phyloP scores from a whole-genome alignment of 768 basidiomycete species.

The Boletus rubropictus region DNA sequence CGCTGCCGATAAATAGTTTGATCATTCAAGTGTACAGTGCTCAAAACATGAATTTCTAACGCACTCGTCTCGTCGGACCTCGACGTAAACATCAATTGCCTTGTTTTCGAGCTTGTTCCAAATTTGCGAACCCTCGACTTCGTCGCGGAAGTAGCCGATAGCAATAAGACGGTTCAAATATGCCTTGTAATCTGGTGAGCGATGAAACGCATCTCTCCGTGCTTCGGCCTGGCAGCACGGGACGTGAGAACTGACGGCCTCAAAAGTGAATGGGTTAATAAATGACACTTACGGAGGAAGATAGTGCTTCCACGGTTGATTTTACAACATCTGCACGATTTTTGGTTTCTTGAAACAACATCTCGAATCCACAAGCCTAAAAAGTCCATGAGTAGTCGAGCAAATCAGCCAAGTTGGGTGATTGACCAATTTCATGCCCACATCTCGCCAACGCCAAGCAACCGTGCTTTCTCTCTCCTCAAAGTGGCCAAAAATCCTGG shows the following conservation, averaged over 20 bases:
- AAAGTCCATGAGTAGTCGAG: not conserved
- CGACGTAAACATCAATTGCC: constrained; percentile 63
- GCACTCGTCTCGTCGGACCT: constrained; percentile 61
- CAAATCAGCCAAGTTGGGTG: not conserved
- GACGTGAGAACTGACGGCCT: not conserved
- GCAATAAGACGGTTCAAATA: constrained; percentile 64
- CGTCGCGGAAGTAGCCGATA: constrained; percentile 71
- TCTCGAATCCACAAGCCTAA: constrained; percentile 94
- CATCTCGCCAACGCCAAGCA: constrained; percentile 74
- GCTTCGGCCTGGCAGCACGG: constrained; percentile 46
- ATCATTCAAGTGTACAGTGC: constrained; percentile 2
- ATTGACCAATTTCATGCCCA: constrained; percentile 90
- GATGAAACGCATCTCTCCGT: constrained; percentile 59
- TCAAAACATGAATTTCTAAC: constrained; percentile 24
- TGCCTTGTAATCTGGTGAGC: constrained; percentile 59
- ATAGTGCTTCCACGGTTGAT: constrained; percentile 32
- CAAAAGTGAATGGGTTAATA: not conserved
- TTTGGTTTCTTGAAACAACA: constrained; percentile 85
- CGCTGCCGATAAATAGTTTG: constrained; percentile 30
- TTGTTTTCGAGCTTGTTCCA: constrained; percentile 73
- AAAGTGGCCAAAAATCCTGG: constrained; percentile 80
- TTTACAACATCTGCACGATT: constrained; percentile 40
- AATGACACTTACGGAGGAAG: constrained; percentile 43
- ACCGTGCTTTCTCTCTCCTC: constrained; percentile 54
- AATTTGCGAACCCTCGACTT: constrained; percentile 67